phyloP scores from a whole-genome alignment of 768 basidiomycete genomes.

The Auricularia heimuer region DNA sequence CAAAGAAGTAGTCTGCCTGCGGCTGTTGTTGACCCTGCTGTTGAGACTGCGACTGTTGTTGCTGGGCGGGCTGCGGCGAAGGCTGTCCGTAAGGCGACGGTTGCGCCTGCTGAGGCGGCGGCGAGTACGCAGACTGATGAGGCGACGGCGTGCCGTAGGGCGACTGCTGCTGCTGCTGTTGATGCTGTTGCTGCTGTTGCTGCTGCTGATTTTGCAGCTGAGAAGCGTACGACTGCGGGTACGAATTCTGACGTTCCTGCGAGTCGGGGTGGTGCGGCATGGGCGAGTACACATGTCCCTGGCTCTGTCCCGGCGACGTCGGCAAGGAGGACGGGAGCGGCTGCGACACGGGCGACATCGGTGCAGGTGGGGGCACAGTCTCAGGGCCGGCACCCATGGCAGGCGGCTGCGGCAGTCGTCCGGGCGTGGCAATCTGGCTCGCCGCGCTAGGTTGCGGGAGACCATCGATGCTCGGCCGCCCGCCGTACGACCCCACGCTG shows the following conservation, averaged over 20 bases:
- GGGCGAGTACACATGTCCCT: background rate
- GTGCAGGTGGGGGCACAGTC: background rate
- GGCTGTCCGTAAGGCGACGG: background rate
- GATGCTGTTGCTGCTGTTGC: background rate
- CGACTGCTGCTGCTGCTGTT: background rate
- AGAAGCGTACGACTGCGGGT: background rate
- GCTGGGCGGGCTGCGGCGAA: background rate
- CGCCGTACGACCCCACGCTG: background rate
- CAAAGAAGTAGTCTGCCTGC: conserved; percentile 30
- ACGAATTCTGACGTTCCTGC: no score
- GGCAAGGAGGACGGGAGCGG: background rate
- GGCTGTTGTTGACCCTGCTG: conserved; percentile 9
- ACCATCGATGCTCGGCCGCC: background rate
- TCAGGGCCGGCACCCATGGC: background rate
- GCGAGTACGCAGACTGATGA: background rate
- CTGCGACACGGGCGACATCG: background rate
- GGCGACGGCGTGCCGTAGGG: background rate
- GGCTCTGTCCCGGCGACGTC: background rate
- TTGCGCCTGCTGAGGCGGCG: background rate
- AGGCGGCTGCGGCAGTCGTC: background rate
- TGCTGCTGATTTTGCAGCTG: background rate
- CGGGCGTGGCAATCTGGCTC: background rate
- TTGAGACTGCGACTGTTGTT: conserved; percentile 10
- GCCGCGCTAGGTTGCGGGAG: background rate
- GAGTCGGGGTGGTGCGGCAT: no score